phyloP scores from a whole-genome alignment of 2,329 filamentous ascomycete species.

The Fusarium secorum region DNA sequence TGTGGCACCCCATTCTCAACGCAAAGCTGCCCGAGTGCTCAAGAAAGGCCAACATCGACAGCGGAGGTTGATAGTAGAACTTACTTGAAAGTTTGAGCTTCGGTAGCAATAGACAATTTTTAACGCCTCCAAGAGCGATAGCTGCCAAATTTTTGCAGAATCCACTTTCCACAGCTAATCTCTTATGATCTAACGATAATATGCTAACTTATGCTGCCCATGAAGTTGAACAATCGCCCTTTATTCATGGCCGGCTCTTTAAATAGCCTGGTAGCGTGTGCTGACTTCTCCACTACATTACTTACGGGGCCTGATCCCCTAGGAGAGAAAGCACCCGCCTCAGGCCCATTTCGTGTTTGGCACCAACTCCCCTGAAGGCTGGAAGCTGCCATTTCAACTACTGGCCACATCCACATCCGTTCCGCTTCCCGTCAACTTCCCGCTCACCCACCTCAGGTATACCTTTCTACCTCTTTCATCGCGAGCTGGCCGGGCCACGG shows the following conservation, averaged over 20 bases:
- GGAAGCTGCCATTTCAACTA: constrained; percentile 23
- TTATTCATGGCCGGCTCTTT: constrained; percentile 1
- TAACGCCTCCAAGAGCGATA: not conserved
- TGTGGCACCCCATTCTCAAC: constrained; percentile 15
- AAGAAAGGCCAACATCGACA: not conserved
- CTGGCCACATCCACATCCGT: constrained; percentile 36
- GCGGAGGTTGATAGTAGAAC: not conserved
- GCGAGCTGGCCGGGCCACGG: constrained; percentile 50
- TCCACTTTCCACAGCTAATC: not conserved
- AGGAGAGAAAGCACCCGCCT: constrained; percentile 24
- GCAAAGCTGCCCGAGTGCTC: not conserved
- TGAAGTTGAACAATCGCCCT: constrained; percentile 3
- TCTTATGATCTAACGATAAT: not conserved
- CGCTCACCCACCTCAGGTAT: constrained; percentile 32
- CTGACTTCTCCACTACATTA: constrained; percentile 35
- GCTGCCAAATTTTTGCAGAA: not conserved
- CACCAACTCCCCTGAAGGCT: constrained; percentile 34
- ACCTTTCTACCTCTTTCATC: constrained; percentile 39
- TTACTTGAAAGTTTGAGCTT: not conserved
- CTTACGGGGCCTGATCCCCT: constrained; percentile 2
- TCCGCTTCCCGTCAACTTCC: constrained; percentile 36
- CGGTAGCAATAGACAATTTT: not conserved
- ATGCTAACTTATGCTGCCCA: not conserved
- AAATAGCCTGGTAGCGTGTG: constrained; percentile 35
- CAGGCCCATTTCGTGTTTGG: constrained; percentile 33